Conservation (phyloP, 495 filamentous ascomycete genomes). For the Tuber indicum region DNA sequence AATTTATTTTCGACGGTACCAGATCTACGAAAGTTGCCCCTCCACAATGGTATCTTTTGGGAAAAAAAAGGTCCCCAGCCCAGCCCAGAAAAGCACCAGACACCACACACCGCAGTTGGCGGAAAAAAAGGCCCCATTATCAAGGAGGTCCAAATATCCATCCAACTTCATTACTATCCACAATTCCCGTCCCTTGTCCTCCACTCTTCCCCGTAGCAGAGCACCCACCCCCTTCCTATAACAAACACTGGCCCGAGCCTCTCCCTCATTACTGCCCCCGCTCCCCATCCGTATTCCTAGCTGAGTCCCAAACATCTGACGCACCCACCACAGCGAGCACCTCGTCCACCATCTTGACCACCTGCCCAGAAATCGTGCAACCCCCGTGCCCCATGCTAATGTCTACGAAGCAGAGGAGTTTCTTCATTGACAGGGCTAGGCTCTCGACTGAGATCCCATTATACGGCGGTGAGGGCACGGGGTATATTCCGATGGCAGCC, state of each 20-base stretch:
- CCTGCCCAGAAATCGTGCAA: neutral
- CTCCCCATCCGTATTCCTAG: neutral
- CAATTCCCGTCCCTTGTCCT: too few species aligned
- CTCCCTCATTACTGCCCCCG: neutral
- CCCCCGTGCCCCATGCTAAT: conserved; percentile 8
- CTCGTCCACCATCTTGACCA: neutral
- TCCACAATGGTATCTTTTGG: too few species aligned
- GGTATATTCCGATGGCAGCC: conserved; percentile 18
- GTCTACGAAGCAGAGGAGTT: conserved; percentile 12
- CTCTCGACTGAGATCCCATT: neutral
- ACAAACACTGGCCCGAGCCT: neutral
- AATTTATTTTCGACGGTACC: too few species aligned
- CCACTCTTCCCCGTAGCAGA: neutral
- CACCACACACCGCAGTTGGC: neutral
- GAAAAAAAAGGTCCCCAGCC: too few species aligned
- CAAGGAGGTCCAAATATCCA: too few species aligned
- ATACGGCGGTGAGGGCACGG: conserved; percentile 14
- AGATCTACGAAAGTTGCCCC: too few species aligned
- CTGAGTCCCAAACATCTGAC: neutral
- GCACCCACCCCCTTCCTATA: neutral
- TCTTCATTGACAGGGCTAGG: conserved; percentile 2
- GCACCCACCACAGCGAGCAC: neutral
- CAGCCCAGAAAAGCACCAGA: too few species aligned
- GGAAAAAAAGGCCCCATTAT: too few species aligned
- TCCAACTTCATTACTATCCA: too few species aligned